phyloP scores from a whole-genome alignment of 164 flowering plant genomes.

The Taxillus chinensis region DNA sequence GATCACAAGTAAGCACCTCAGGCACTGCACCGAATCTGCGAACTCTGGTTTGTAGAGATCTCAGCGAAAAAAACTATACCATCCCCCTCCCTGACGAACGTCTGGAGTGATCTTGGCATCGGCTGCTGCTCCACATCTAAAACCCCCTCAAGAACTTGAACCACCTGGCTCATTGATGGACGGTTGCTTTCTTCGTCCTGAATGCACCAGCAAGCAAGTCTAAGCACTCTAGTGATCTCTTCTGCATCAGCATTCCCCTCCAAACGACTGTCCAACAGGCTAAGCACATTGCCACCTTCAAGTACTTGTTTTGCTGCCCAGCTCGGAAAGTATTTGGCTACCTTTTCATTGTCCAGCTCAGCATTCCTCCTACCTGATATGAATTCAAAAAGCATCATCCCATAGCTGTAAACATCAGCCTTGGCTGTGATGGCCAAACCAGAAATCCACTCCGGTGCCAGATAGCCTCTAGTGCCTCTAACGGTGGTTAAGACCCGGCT shows the following conservation, averaged over 20 bases:
- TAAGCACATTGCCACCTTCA: slow-evolving; percentile 18
- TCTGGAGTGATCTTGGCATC: slow-evolving; percentile 26
- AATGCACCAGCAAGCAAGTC: slow-evolving; percentile 51
- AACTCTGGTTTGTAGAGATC: slow-evolving; percentile 6
- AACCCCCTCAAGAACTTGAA: slow-evolving; percentile 40
- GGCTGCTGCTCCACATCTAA: slow-evolving; percentile 27
- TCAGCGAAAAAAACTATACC: slow-evolving; percentile 17
- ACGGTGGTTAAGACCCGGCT: slow-evolving; percentile 47
- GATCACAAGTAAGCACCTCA: slow-evolving; percentile 11
- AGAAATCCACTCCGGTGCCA: slow-evolving; percentile 55
- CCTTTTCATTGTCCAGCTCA: slow-evolving; percentile 18
- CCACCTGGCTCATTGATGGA: slow-evolving; percentile 44
- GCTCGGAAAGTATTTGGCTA: slow-evolving; percentile 26
- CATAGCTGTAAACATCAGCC: slow-evolving; percentile 54
- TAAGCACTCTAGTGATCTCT: slow-evolving; percentile 26
- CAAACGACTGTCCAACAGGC: slow-evolving; percentile 24
- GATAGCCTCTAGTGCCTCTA: slow-evolving; percentile 53
- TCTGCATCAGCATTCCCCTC: slow-evolving; percentile 23
- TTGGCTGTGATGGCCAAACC: slow-evolving; percentile 43
- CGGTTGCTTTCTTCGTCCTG: slow-evolving; percentile 38
- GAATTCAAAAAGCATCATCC: slow-evolving; percentile 45
- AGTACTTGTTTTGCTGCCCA: slow-evolving; percentile 22
- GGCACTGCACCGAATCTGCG: slow-evolving; percentile 2
- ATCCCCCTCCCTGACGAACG: slow-evolving; percentile 12
- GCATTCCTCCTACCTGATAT: slow-evolving; percentile 38